Percentiles rank a stretch among this genome's conserved stretches.
phyloP scores from a whole-genome alignment of 805 yeast genomes.

The Zygotorulaspora chibaensis region DNA sequence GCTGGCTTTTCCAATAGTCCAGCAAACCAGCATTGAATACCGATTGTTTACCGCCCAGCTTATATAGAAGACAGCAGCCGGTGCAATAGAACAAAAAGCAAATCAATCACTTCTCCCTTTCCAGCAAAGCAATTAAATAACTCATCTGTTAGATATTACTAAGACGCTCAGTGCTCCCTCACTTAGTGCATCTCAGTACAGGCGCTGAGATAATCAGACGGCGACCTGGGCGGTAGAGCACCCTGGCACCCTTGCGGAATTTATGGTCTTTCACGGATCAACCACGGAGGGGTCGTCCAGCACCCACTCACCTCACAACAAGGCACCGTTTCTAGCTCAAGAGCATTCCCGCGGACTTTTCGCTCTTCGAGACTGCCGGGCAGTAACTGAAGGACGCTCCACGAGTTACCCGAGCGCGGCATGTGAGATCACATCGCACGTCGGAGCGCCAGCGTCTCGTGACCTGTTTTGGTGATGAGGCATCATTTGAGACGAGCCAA shows the following conservation, averaged over 20 bases:
- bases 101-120: not conserved
- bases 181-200: not conserved
- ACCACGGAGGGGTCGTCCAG: too few species aligned
- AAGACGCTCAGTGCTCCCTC: not conserved
- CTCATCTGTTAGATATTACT: not conserved
- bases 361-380: too few species aligned
- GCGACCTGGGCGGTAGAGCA: not conserved
- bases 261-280: not conserved
- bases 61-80: too few species aligned
- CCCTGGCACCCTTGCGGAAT: not conserved
- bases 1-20: not conserved
- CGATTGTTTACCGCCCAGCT: too few species aligned
- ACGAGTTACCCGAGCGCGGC: too few species aligned
- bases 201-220: too few species aligned
- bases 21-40: too few species aligned
- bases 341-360: too few species aligned
- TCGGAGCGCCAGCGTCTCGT: not conserved
- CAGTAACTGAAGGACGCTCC: too few species aligned
- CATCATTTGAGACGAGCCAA: slow-evolving; percentile 8
- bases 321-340: too few species aligned
- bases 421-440: not conserved
- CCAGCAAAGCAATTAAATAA: not conserved
- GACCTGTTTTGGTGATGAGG: not conserved
- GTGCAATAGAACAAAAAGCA: not conserved
- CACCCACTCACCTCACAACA: too few species aligned